A percentile compares a stretch with the other conserved stretches of the same genome.
phyloP scores from a whole-genome alignment of 2,329 filamentous ascomycete genomes.

The Sporothrix curviconia region DNA sequence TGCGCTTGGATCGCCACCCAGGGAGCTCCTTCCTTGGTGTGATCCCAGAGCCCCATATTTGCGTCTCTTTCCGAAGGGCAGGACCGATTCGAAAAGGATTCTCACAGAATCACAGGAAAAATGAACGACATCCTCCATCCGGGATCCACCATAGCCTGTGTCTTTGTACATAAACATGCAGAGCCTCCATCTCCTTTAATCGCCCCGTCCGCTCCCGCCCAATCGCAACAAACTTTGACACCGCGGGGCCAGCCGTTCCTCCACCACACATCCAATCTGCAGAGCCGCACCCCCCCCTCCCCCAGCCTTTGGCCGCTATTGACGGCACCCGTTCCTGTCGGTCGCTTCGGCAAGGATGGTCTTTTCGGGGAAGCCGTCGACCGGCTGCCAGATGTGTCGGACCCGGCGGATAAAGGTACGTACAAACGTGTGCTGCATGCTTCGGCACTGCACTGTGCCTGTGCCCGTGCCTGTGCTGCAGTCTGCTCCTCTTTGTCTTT shows the following conservation, averaged over 20 bases:
- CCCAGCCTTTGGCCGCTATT: too few relatives aligned
- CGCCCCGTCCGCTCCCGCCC: background rate
- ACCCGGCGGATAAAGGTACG: constrained; percentile 66
- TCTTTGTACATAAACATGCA: background rate
- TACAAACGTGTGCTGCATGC: too few relatives aligned
- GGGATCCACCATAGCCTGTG: background rate
- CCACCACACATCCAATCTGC: background rate
- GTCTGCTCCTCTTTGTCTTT: too few relatives aligned
- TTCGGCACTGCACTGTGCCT: too few relatives aligned
- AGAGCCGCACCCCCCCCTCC: background rate
- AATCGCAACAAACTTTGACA: background rate
- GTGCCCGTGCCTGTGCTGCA: too few relatives aligned
- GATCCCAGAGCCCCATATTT: background rate
- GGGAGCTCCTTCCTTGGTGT: background rate
- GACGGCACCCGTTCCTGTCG: background rate
- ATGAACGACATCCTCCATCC: too few relatives aligned
- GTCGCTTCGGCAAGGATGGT: constrained; percentile 45
- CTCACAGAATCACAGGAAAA: too few relatives aligned
- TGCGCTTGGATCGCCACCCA: constrained; percentile 6
- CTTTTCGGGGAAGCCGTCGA: constrained; percentile 59
- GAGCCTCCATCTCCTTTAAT: background rate
- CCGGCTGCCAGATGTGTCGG: constrained; percentile 69
- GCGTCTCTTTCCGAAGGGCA: background rate
- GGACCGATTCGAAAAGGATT: too few relatives aligned
- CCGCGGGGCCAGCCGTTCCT: background rate